Evolutionary conservation across 2,329 filamentous ascomycete species (phyloP), one percentile per base, ranked within the genome.

Genomic region (Harringtonia aguacate): DNA sequence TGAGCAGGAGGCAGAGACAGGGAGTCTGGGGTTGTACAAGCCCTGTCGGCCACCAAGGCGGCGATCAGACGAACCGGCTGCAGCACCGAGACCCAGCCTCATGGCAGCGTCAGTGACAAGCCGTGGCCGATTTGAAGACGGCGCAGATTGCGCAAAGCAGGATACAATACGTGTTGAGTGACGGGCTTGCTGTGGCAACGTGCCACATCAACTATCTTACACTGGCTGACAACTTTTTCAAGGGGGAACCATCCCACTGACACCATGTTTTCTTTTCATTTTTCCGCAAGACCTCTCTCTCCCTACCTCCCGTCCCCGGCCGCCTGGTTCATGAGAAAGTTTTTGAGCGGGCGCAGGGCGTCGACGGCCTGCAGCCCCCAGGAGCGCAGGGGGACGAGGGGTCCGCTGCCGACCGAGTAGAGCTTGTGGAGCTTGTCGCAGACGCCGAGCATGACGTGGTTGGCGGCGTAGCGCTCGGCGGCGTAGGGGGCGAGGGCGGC

Each of bases 401-500:
- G 88, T 0, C 86, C 86, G 48, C 76, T 80, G 20, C 79, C 79
- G 1, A 86, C 78, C n/a, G 82, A 83, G 62, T 95, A 97, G 36
- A 95, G 65, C 67, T 90, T 94, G 63, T 95, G 88, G 53, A 97
- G 68, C 66, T 95, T 90, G 65, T 97, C 90, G 52, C 80, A 86
- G 37, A 83, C 84, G 45, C 79, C 89, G 43, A 89, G 70, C 61
- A 94, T 73, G 48, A 82, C 72, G 51, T 84, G 84, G 62, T 97
- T 97, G 34, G 79, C 76, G 3, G 81, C 75, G 61, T 94, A 98
- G 33, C 89, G 75, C 56, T 92, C 86, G 1, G 75, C 70, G 51
- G 80, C 80, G 64, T 97, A 98, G 15, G 76, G 63, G 60, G 95
- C 89, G 22, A 98, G 70, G 5, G 84, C 81, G 61, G 94, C 73